Percentiles rank a stretch among this genome's conserved stretches.
Evolutionary conservation across 2,329 filamentous ascomycete genomes (phyloP).

Genomic region (Huntiella decipiens): DNA sequence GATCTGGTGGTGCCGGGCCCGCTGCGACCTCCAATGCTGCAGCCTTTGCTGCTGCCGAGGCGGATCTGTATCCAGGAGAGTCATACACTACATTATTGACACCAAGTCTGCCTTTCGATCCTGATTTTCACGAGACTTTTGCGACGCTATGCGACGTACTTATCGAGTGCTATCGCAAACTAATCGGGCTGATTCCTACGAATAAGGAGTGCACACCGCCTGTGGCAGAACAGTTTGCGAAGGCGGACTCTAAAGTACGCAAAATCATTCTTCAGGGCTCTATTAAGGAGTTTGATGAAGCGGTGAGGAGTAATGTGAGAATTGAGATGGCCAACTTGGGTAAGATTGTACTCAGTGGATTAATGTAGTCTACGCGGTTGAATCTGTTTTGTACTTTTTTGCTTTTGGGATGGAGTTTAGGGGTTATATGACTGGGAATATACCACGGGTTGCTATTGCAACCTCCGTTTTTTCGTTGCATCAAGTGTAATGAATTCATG

Average conservation of each 20-base stretch:
- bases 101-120: slow-evolving; percentile 84
- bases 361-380: slow-evolving; percentile 34
- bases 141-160: slow-evolving; percentile 87
- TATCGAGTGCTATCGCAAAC: slow-evolving; percentile 73
- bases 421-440: background rate
- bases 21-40: slow-evolving; percentile 26
- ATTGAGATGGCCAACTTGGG: slow-evolving; percentile 70
- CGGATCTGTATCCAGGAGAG: slow-evolving; percentile 58
- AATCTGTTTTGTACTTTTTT: background rate
- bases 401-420: background rate
- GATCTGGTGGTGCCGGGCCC: slow-evolving; percentile 14
- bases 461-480: background rate
- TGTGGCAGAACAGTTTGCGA: slow-evolving; percentile 71
- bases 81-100: slow-evolving; percentile 80
- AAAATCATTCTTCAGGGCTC: slow-evolving; percentile 79
- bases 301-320: slow-evolving; percentile 55
- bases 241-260: slow-evolving; percentile 67
- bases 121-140: slow-evolving; percentile 94
- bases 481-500: background rate
- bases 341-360: slow-evolving; percentile 71
- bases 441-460: background rate
- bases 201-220: slow-evolving; percentile 51
- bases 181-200: slow-evolving; percentile 56
- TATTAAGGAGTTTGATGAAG: slow-evolving; percentile 85
- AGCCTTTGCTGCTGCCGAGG: slow-evolving; percentile 38